A percentile compares a stretch with the other conserved stretches of the same genome.
These are phyloP conservation scores for Tetrahymena malaccensis DNA, from an alignment of 73 alveolate species.

Conservation along the genomic window DNA sequence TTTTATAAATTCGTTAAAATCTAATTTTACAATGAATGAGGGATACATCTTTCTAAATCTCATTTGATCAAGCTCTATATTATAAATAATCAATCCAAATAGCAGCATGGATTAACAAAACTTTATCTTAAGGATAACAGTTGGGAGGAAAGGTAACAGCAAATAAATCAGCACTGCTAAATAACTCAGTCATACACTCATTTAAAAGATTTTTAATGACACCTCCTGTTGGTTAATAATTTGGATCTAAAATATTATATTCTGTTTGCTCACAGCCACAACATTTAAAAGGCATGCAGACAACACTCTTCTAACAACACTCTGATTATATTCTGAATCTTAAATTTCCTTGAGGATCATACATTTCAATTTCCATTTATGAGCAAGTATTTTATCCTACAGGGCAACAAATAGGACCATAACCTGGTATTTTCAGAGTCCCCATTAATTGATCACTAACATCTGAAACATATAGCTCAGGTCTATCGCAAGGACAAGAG, in stretches of 20 bases:
- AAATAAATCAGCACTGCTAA: not conserved
- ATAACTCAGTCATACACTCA: not conserved
- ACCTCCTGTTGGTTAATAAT: not conserved
- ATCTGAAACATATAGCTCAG: not conserved
- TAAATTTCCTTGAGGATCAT: not conserved
- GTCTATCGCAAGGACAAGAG: not conserved
- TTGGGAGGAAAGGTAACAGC: not conserved
- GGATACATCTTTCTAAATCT: no score
- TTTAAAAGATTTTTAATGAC: not conserved
- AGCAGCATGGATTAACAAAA: not conserved
- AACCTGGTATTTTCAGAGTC: not conserved
- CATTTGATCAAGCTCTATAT: not conserved
- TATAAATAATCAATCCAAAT: not conserved
- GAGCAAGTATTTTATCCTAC: not conserved
- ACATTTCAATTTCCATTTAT: not conserved
- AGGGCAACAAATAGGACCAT: not conserved
- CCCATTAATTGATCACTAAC: not conserved
- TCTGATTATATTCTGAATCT: not conserved
- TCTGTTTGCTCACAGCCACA: not conserved
- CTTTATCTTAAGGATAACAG: not conserved
- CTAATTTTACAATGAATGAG: no score
- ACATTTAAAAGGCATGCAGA: not conserved
- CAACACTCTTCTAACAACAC: not conserved
- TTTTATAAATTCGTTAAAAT: no score
- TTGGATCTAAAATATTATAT: not conserved